phyloP scores from a whole-genome alignment of 2,329 filamentous ascomycete genomes.

The Coniochaeta pulveracea region DNA sequence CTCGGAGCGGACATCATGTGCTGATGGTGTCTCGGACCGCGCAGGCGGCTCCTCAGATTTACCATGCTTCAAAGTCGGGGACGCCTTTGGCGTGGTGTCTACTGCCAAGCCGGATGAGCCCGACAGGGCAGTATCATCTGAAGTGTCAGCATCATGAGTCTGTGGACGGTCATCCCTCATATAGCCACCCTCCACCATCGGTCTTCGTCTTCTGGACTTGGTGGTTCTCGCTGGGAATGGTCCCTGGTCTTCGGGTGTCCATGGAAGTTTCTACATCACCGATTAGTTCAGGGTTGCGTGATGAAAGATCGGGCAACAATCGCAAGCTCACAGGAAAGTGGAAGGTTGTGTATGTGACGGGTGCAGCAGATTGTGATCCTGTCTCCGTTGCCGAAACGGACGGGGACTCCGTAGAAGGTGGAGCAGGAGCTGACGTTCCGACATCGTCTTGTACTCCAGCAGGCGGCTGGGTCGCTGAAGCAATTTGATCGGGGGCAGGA shows the following conservation, averaged over 20 bases:
- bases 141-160: neutral
- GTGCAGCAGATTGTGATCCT: constrained; percentile 7
- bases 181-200: constrained; percentile 21
- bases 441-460: too few species aligned
- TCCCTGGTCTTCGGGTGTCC: constrained; percentile 39
- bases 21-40: constrained; percentile 19
- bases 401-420: constrained; percentile 14
- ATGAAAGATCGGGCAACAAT: neutral
- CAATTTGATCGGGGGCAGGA: constrained; percentile 2
- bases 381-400: constrained; percentile 10
- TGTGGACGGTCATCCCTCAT: constrained; percentile 29
- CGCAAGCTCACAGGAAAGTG: constrained; percentile 41
- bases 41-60: constrained; percentile 7
- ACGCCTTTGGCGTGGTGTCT: constrained; percentile 10
- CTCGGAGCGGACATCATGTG: constrained; percentile 20
- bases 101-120: too few species aligned
- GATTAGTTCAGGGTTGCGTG: too few species aligned
- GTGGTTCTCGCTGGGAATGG: constrained; percentile 34
- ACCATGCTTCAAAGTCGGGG: constrained; percentile 6
- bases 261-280: constrained; percentile 30
- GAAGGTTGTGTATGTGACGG: constrained; percentile 22
- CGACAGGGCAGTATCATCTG: too few species aligned
- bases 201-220: constrained; percentile 30
- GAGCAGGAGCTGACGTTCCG: constrained; percentile 10
- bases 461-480: constrained; percentile 5